Percentiles rank a stretch among this genome's conserved stretches.
Evolutionary conservation across 176 grass and related monocot genomes (phyloP).

Genomic region (Eragrostis curvula): DNA sequence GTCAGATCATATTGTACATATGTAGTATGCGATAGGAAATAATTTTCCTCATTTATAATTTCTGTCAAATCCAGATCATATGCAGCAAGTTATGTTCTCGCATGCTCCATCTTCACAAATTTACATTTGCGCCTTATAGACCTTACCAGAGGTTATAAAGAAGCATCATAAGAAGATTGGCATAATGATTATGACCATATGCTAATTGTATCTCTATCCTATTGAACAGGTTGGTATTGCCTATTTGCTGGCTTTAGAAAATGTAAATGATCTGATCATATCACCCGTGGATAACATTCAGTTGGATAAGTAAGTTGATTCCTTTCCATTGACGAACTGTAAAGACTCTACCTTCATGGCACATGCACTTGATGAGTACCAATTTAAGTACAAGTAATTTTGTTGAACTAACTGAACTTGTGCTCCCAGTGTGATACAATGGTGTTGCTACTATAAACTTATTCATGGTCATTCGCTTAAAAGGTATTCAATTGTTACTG

Average conservation of each 20-base stretch:
- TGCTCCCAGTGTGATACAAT: background rate
- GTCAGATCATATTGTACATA: background rate
- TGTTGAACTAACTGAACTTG: constrained; percentile 22
- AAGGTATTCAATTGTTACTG: background rate
- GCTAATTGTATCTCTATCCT: constrained; percentile 13
- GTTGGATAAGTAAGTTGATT: constrained; percentile 79
- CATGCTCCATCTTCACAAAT: background rate
- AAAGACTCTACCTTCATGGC: background rate
- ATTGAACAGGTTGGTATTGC: constrained; percentile 87
- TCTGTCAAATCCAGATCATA: background rate
- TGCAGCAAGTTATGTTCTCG: background rate
- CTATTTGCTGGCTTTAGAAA: constrained; percentile 92
- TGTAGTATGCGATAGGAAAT: background rate
- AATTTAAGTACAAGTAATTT: constrained; percentile 14
- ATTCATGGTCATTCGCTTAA: background rate
- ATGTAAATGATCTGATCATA: constrained; percentile 66
- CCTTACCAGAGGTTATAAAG: background rate
- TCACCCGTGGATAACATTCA: constrained; percentile 81
- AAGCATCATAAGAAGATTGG: background rate
- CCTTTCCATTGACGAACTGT: background rate
- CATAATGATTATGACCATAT: background rate
- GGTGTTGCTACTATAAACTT: background rate
- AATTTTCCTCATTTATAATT: constrained; percentile 13
- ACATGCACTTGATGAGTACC: background rate
- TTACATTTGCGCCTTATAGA: background rate